Conservation (phyloP, 306 rosid genomes). For the Inga laurina region DNA sequence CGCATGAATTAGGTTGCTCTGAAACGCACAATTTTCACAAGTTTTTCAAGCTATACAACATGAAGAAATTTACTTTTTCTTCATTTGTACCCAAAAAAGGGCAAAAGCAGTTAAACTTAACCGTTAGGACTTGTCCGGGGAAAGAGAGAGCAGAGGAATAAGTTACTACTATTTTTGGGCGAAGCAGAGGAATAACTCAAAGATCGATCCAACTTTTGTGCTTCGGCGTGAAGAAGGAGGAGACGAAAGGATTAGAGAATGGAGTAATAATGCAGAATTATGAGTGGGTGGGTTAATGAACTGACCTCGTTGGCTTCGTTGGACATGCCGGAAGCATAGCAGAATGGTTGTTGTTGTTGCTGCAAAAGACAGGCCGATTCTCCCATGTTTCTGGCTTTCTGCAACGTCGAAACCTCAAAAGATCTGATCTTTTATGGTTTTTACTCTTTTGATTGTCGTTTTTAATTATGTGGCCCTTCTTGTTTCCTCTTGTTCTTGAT, state of each 20-base stretch:
- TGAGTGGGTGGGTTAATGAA: constrained; percentile 15
- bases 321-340: constrained; percentile 74
- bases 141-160: constrained; percentile 4
- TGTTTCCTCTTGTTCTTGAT: not conserved
- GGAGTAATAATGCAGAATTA: constrained; percentile 25
- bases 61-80: not conserved
- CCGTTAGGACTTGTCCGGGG: not conserved
- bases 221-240: not conserved
- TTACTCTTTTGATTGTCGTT: constrained; percentile 28
- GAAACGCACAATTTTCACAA: constrained; percentile 46
- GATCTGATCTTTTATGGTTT: constrained; percentile 41
- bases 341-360: constrained; percentile 71
- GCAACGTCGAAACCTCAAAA: constrained; percentile 36
- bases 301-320: constrained; percentile 81
- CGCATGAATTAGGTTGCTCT: constrained; percentile 74
- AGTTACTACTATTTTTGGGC: not conserved
- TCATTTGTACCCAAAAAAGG: constrained; percentile 26
- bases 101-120: not conserved
- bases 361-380: constrained; percentile 91
- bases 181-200: not conserved
- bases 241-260: not conserved
- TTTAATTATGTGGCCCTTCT: constrained; percentile 38
- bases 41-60: constrained; percentile 39
- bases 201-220: not conserved
- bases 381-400: constrained; percentile 55